Conservation (phyloP, 176 grass and related monocot genomes). For the Carex myosuroides region DNA sequence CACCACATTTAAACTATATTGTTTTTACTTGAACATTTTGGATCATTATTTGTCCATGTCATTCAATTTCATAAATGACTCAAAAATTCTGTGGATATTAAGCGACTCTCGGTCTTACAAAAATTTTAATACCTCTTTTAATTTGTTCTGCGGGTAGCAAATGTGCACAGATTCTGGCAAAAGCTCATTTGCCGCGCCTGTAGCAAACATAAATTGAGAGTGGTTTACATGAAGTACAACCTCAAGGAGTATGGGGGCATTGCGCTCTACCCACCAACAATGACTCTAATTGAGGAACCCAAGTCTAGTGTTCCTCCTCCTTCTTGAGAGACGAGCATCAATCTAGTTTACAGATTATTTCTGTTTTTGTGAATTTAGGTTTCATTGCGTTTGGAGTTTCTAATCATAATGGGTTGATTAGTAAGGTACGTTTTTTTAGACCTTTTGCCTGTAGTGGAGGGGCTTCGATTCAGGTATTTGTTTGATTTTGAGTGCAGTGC, state of each 20-base stretch:
- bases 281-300: not conserved
- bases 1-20: not conserved
- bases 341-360: not conserved
- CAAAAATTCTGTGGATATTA: not conserved
- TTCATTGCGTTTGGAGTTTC: not conserved
- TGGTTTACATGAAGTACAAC: constrained; percentile 40
- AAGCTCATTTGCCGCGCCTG: constrained; percentile 23
- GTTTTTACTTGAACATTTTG: not conserved
- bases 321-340: not conserved
- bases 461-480: too few species aligned
- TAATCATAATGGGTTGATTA: not conserved
- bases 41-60: not conserved
- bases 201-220: constrained; percentile 32
- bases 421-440: not conserved
- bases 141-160: constrained; percentile 23
- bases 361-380: not conserved
- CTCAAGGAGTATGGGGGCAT: constrained; percentile 27
- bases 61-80: not conserved
- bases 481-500: too few species aligned
- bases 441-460: too few species aligned
- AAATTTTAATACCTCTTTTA: not conserved
- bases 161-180: constrained; percentile 22
- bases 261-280: not conserved
- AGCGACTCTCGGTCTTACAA: not conserved
- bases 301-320: not conserved